phyloP scores from a whole-genome alignment of 768 basidiomycete species.

The Phylloporus sp. region DNA sequence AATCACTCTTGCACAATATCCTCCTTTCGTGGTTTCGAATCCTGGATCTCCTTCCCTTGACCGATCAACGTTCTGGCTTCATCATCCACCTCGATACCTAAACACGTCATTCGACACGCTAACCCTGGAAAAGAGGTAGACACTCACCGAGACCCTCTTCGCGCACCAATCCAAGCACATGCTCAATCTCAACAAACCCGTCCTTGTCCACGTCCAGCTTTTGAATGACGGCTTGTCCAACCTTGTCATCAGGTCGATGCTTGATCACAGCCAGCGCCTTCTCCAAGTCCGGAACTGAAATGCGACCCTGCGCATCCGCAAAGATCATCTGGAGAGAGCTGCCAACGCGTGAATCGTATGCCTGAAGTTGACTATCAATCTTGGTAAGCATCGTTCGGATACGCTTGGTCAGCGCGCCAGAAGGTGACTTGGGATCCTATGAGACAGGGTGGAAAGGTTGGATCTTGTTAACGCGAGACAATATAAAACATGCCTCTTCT shows the following conservation, averaged over 20 bases:
- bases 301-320: slow-evolving; percentile 80
- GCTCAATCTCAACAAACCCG: slow-evolving; percentile 92
- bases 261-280: slow-evolving; percentile 91
- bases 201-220: slow-evolving; percentile 97
- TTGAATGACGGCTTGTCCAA: slow-evolving; percentile 80
- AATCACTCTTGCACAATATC: slow-evolving; percentile 81
- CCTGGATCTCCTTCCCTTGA: slow-evolving; percentile 78
- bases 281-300: slow-evolving; percentile 84
- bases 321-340: slow-evolving; percentile 83
- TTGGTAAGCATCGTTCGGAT: slow-evolving; percentile 95
- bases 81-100: slow-evolving; percentile 82
- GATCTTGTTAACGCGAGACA: not conserved
- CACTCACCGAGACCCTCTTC: slow-evolving; percentile 79
- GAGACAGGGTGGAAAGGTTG: not conserved
- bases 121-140: not conserved
- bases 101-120: slow-evolving; percentile 5
- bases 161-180: slow-evolving; percentile 83
- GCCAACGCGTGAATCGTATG: slow-evolving; percentile 87
- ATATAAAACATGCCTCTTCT: slow-evolving; percentile 58
- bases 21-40: slow-evolving; percentile 84
- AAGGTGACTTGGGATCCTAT: slow-evolving; percentile 75
- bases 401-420: slow-evolving; percentile 88
- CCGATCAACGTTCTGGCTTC: slow-evolving; percentile 80
- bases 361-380: slow-evolving; percentile 88
- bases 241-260: slow-evolving; percentile 87